Evolutionary conservation across 805 yeast genomes (phyloP), one percentile per base, ranked within the genome.

Genomic region (Starmerella etchellsii): DNA sequence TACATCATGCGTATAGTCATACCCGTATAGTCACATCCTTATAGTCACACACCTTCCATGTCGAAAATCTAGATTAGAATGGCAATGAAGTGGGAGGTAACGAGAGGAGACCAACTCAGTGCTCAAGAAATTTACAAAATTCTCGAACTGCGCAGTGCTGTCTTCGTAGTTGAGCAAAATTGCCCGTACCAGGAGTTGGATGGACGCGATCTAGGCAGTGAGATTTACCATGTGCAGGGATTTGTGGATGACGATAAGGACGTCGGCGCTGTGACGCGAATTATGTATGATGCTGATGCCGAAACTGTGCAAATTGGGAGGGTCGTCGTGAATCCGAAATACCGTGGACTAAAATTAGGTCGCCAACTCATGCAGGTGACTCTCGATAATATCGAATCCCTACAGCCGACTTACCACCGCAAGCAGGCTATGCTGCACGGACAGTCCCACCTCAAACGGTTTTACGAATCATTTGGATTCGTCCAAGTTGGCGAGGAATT

Each of bases 121-220:
- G 36, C 44, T 2, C 19, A 13, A 3, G 43, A 41, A 23, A 35
- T 53, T 2, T 50, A 53, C 27, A 36, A 43, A 2, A 28, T 46
- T 1, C 40, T 50, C 8, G 22, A 33, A 36, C 41, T 49, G 16
- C 42, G 57, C 10, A 27, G 37, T 7, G 50, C 49, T 8, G 54
- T 53, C 1, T 53, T 53, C 38, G 41, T 37, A 1, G 55, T 53
- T 9, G 57, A 53, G 46, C 57, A 53, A 26, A 19, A 48, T 18
- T 49, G 55, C 27, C 42, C 31, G 7, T 53, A 49, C 34, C 45
- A 37, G 25, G 57, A 53, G 25, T 26, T 42, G 9, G 57, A 53
- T 33, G 53, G 40, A 11, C 39, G 31, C n/a, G 57, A 53, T 32
- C 39, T 49, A 23, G 29, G 8, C 5, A 20, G 37, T 11, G 28